phyloP scores from a whole-genome alignment of 306 rosid species.

The Trifolium pratense region DNA sequence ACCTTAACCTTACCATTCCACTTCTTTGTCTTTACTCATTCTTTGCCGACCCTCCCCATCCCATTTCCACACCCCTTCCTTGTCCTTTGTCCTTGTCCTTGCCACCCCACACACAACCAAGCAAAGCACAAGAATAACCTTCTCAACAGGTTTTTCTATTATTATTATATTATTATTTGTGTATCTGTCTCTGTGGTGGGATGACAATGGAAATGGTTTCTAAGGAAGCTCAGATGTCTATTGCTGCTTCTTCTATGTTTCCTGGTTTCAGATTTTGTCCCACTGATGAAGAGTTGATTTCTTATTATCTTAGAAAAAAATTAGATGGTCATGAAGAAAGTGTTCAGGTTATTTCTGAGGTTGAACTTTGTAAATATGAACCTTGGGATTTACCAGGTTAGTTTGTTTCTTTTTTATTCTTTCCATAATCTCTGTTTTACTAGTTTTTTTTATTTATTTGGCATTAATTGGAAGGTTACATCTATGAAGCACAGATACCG shows the following conservation, averaged over 20 bases:
- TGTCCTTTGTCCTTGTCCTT: background rate
- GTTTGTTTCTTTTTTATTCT: background rate
- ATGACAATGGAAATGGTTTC: slow-evolving; percentile 47
- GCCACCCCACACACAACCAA: slow-evolving; percentile 33
- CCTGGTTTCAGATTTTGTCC: slow-evolving; percentile 97
- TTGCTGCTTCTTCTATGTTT: slow-evolving; percentile 77
- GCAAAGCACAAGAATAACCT: slow-evolving; percentile 10
- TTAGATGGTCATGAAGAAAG: slow-evolving; percentile 59
- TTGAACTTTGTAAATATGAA: slow-evolving; percentile 82
- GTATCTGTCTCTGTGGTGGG: background rate
- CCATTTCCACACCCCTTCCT: slow-evolving; percentile 15
- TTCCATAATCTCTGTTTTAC: too few relatives aligned
- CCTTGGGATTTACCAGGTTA: slow-evolving; percentile 95
- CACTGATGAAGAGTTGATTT: slow-evolving; percentile 86
- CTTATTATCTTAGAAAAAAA: slow-evolving; percentile 79
- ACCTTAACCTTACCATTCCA: slow-evolving; percentile 20
- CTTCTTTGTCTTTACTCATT: slow-evolving; percentile 30
- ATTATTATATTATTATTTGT: background rate
- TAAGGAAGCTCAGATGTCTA: slow-evolving; percentile 63
- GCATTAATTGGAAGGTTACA: background rate
- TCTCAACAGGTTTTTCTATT: background rate
- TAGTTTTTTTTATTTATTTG: too few relatives aligned
- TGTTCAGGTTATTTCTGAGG: slow-evolving; percentile 79
- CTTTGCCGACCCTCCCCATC: slow-evolving; percentile 38
- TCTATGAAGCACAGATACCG: too few relatives aligned